Evolutionary conservation across 2,329 filamentous ascomycete genomes (phyloP), one percentile per base, ranked within the genome.

Genomic region (Myotisia sp.): DNA sequence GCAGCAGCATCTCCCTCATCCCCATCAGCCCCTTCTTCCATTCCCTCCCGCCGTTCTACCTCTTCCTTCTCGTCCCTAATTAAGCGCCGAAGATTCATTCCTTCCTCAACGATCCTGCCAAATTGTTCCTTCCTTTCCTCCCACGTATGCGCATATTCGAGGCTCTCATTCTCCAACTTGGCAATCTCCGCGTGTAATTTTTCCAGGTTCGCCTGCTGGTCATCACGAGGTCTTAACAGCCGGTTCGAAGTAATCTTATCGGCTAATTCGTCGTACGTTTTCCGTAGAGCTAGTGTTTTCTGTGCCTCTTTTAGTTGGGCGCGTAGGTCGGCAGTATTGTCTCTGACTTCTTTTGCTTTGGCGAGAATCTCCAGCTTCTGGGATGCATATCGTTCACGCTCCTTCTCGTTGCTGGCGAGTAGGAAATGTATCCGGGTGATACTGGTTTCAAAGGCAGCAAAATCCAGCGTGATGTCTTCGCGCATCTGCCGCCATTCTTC

Each of bases 61-160:
- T 93, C 85, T 54, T 93, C 86, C 60, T 93, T 92, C 65, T 94
- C 87, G 50, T 93, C 86, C 40, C 85, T 76, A 50, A 95, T 93
- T 54, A 92, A 68, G 31, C 82, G 70, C 38, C 86, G 67, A 54
- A 95, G 68, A 43, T 82, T 69, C 71, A 81, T 80, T n/a, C 84
- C 84, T 62, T 94, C 87, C 39, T 86, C 81, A 52, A 93, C 81
- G 48, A 95, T 86, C 37, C 74, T 71, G 38, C 78, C 81, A 56
- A 94, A 93, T 58, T 93, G 84, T 46, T 84, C 80, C 42, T 79
- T 67, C 24, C 87, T 70, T 58, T 92, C 85, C 26, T 71, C 66
- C 86, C 86, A 94, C 0, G 83, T 90, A 43, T 68, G 71, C 31
- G 74, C 79, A 53, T 92, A 92, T 23, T 80, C 76, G 50, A 73